Evolutionary conservation across 495 filamentous ascomycete genomes (phyloP), one percentile per base, ranked within the genome.

Genomic region (Alectoria sarmentosa): DNA sequence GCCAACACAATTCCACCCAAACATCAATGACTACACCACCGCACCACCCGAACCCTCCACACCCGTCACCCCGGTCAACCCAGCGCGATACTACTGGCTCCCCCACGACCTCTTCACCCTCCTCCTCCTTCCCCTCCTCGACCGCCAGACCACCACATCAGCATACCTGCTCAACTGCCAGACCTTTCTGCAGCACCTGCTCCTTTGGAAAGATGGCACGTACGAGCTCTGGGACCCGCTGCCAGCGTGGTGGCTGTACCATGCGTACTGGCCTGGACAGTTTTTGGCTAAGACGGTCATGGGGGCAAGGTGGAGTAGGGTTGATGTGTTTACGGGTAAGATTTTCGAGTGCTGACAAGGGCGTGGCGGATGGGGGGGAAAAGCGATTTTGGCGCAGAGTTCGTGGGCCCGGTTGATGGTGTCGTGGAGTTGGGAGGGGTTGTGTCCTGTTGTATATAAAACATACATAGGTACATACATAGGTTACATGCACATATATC

Each of bases 171-270:
- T 64, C 15, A 58, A 61, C 19, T 64, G 71, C 44, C 55, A 60
- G 37, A 65, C 67, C 6, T 77, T 83, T 61, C 36, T 73, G 21
- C 60, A 71, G 14, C 84, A 85, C 70, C 9, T 86, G 0, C 26
- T 80, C 0, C 73, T 68, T 19, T 87, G 85, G 84, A 82, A 79
- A 63, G 86, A 88, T 37, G 86, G 83, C 7, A 82, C 76, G 4
- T 87, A 76, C 65, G 80, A 81, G 69, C 34, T 75, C 28, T 86
- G 83, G 83, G 86, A 88, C 73, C 86, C 86, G 17, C 57, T 80
- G 66, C 85, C 85, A 0, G 78, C 74, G 54, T 82, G 80, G 74
- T 77, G 78, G 73, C 71, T 85, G 4, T 86, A 86, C 71, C 82
- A 85, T 62, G 75, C 83, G 1, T 88, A 84, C 70, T 87, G 81